phyloP scores from a whole-genome alignment of 192 early-diverging fungal genomes.

The Entomortierella chlamydospora region DNA sequence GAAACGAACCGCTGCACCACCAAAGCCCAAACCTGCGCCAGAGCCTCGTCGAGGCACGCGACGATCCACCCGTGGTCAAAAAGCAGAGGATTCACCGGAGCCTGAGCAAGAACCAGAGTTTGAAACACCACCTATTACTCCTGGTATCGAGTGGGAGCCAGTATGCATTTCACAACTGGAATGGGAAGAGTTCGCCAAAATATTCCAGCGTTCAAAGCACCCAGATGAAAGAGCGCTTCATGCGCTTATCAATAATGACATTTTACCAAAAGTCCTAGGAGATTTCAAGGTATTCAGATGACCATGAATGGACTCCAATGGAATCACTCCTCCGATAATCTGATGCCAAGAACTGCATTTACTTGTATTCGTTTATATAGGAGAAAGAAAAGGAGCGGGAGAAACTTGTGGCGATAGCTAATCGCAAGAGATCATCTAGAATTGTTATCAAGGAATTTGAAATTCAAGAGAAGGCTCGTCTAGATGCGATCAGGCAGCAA shows the following conservation, averaged over 20 bases:
- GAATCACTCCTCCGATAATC: neutral
- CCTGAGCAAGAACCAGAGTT: conserved; percentile 29
- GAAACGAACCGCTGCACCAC: conserved; percentile 31
- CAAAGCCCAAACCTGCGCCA: conserved; percentile 7
- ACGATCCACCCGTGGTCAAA: conserved; percentile 30
- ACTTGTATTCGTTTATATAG: conserved; percentile 12
- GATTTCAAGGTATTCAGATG: conserved; percentile 55
- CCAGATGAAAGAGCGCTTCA: conserved; percentile 69
- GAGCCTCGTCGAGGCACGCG: conserved; percentile 37
- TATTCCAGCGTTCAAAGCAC: conserved; percentile 65
- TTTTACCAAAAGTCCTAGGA: conserved; percentile 68
- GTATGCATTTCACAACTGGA: conserved; percentile 68
- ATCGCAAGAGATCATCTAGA: conserved; percentile 73
- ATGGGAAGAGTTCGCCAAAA: conserved; percentile 73
- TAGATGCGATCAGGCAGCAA: conserved; percentile 34
- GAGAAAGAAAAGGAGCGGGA: conserved; percentile 68
- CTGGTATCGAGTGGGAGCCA: conserved; percentile 62
- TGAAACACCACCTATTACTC: conserved; percentile 52
- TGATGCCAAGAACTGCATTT: too few species aligned
- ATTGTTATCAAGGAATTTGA: conserved; percentile 71
- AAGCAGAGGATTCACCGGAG: conserved; percentile 19
- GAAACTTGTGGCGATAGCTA: conserved; percentile 64
- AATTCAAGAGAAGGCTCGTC: conserved; percentile 58
- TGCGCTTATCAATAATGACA: conserved; percentile 62
- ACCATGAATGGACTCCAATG: neutral